Percentiles rank a stretch among this genome's conserved stretches.
phyloP scores from a whole-genome alignment of 192 early-diverging fungal genomes.

The Jimgerdemannia lactiflua region DNA sequence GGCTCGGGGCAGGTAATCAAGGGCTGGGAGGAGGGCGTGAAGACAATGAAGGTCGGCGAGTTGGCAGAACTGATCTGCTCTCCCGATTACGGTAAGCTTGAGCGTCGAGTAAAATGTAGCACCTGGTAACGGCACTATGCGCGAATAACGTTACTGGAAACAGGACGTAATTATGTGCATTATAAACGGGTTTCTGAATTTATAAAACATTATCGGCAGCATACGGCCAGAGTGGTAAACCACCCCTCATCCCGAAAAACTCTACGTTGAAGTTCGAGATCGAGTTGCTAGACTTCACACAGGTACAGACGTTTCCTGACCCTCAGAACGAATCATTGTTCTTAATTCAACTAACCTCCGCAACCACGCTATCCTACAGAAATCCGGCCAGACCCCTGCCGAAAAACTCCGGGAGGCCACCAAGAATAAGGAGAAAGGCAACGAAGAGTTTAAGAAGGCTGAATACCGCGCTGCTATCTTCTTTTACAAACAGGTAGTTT shows the following conservation, averaged over 20 bases:
- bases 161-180: too few species aligned
- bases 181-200: too few species aligned
- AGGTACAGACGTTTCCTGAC: slow-evolving; percentile 5
- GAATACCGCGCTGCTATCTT: slow-evolving; percentile 20
- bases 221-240: slow-evolving; percentile 80
- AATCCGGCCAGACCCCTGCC: neutral
- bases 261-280: slow-evolving; percentile 91
- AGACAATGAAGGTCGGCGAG: slow-evolving; percentile 91
- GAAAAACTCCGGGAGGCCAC: slow-evolving; percentile 2
- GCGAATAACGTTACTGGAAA: too few species aligned
- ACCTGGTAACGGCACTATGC: neutral
- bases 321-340: too few species aligned
- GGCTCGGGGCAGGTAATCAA: slow-evolving; percentile 80
- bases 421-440: slow-evolving; percentile 40
- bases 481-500: slow-evolving; percentile 30
- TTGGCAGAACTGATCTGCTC: slow-evolving; percentile 91
- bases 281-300: slow-evolving; percentile 74
- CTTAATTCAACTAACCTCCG: too few species aligned
- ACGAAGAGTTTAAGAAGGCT: slow-evolving; percentile 29
- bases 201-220: slow-evolving; percentile 21
- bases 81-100: slow-evolving; percentile 61
- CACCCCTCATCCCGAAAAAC: slow-evolving; percentile 91
- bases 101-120: slow-evolving; percentile 28
- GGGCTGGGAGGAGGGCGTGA: slow-evolving; percentile 81
- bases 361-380: neutral